Base-by-base conservation (phyloP, 2,329 filamentous ascomycete species). In the Xylariaceae sp. region DNA sequence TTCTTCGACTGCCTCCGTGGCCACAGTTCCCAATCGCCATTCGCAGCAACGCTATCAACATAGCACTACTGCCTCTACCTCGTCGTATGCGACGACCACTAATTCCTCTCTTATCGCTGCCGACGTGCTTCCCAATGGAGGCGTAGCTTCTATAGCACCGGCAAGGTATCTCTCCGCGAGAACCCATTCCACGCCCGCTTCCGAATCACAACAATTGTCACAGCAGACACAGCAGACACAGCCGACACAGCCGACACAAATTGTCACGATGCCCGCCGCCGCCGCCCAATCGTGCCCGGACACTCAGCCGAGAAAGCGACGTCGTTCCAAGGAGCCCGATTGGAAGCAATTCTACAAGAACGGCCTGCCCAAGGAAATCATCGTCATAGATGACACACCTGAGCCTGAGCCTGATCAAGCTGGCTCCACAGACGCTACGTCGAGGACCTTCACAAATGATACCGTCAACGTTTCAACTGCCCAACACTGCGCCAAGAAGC, bases 331-430 rank as follows among this genome's bases (percentile, higher is more conserved):
- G 69, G 78, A 84, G 62, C 87, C 88, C 48, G 85, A 94, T 71
- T 94, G 89, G 89, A 77, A 81, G 55, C 83, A 80, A 60, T 94
- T 91, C 68, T 92, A 91, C 71, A 87, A 86, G 68, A 91, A 92
- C 70, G 89, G 89, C 3, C 74, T 91, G 30, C 89, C 89, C 29
- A 87, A 89, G 68, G 89, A 94, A 74, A 84, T 94, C 67, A 92
- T 94, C 67, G 84, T 92, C 65, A 94, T 94, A 65, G 84, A 87
- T 61, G 78, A 91, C 69, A 84, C 83, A 3, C 87, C 87, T 50
- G 79, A 80, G 55, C 78, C 79, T 53, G 77, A 80, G 19, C n/a
- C 62, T 69, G 49, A 70, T 71, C 19, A 64, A 55, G 63, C 19
- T 19, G 19, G 19, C 19, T 64, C 62, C 57, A 56, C 62, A 56